These are phyloP conservation scores for Lentinus brumalis DNA, from an alignment of 768 basidiomycete genomes.

Conservation along the genomic window DNA sequence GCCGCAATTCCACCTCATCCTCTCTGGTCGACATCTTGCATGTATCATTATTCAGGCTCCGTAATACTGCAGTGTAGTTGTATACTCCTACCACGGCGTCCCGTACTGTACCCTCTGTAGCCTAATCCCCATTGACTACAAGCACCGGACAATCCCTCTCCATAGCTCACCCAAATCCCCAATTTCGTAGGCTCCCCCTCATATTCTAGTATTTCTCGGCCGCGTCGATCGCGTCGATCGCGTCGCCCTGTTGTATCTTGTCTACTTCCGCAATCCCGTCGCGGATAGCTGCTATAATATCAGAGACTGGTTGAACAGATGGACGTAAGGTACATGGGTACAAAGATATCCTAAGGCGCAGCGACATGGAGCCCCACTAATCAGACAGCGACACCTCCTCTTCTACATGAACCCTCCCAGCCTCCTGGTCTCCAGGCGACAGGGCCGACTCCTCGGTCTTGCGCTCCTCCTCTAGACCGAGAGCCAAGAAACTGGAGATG, in stretches of 20 bases:
- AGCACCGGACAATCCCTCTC: not conserved
- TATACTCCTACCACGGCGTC: not conserved
- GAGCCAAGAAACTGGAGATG: conserved; percentile 71
- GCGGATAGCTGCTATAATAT: no score
- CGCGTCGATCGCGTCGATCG: not conserved
- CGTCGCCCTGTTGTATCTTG: not conserved
- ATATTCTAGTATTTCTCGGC: not conserved
- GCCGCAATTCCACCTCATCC: not conserved
- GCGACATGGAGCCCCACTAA: not conserved
- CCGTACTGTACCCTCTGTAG: not conserved
- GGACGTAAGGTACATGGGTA: not conserved
- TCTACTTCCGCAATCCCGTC: no score
- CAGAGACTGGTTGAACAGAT: no score
- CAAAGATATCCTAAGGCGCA: not conserved
- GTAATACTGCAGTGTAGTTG: not conserved
- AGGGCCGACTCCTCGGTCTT: conserved; percentile 27
- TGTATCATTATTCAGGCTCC: not conserved
- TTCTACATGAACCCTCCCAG: conserved; percentile 8
- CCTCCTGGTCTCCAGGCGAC: conserved; percentile 22
- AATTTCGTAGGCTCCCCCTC: not conserved
- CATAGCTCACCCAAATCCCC: not conserved
- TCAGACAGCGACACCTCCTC: conserved; percentile 7
- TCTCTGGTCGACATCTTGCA: not conserved
- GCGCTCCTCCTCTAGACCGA: conserved; percentile 58
- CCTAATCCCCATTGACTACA: not conserved